Evolutionary conservation across 2,329 filamentous ascomycete species (phyloP), one percentile per base, ranked within the genome.

Genomic region (Nemania serpens): DNA sequence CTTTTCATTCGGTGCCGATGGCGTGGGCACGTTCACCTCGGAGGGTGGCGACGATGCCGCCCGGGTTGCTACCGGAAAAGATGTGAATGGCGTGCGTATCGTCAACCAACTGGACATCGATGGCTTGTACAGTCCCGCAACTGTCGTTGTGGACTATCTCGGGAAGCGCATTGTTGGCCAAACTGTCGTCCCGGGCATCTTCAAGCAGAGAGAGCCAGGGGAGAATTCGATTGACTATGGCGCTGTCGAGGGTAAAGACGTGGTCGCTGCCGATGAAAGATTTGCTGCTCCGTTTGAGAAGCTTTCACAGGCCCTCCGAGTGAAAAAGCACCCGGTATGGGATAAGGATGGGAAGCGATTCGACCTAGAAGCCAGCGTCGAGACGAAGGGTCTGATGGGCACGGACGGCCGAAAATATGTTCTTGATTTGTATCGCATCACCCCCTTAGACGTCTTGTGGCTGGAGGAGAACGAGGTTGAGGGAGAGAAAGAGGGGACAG

Each of bases 191-290:
- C 95, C 95, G 5, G 96, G 95, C 61, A 99, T 99, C 72, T 99
- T 99, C 84, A 98, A 97, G 81, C 95, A 98, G 79, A 88, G 94
- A 37, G 95, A 98, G 72, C 92, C 93, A 33, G 95, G 93, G 54
- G 95, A 99, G 84, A 95, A 97, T 77, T 95, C 98, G 77, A 98
- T 99, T 69, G 95, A 99, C 75, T 99, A 99, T 73, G 95, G 95
- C 73, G 95, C 94, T 67, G 95, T 98, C 34, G 95, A 99, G 75
- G 95, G 96, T 67, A 97, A 96, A 78, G 95, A 99, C 68, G 86
- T 96, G 25, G 91, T 99, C 53, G 93, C 95, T 0, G 90, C 91
- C 12, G 92, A 98, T 72, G 89, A 96, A 73, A 87, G 88, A 18
- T 99, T 99, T 70, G 87, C 87, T 0, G 81, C 89, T 29, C 84